Evolutionary conservation across 192 early-diverging fungal genomes (phyloP), one percentile per base, ranked within the genome.

Genomic region (Chytriomyces hyalinus): DNA sequence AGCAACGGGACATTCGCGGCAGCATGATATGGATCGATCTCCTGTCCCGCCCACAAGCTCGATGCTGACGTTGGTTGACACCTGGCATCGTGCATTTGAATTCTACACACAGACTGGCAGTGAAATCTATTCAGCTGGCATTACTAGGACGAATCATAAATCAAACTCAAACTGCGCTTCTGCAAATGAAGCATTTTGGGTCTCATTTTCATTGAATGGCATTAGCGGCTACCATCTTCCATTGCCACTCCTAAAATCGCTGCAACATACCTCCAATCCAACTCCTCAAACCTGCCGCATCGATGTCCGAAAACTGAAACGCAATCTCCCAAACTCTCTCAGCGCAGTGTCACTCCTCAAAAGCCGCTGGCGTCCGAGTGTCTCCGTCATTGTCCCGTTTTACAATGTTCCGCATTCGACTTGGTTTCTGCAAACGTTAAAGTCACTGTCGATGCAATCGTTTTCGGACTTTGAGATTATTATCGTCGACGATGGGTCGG

Each of bases 381-480:
- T 82, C 7, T 72, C 67, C 24, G 80, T 82, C 36, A 77, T 82
- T 50, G 49, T 82, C 24, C 81, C 81, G 0, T 81, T 83, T 53
- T 82, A 77, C 51, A 81, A 81, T 28, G 69, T 82, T 13, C 67
- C 63, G 6, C 49, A 53, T 46, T 6, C 36, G 13, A 15, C 7
- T 24, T 82, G 81, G 81, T 75, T 81, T 60, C 65, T 61, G 4
- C 75, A 82, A 8, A 71, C 81, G 17, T 28, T 82, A 10, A 46
- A 71, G 43, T 71, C 65, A 36, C 47, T 82, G 17, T 8, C 22
- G 7, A 43, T 43, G 46, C 81, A 82, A 59, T 59, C 64, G 6
- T 65, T 82, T 20, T 51, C 26, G 6, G 81, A 82, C 57, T 82
- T 82, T 79, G 79, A 82, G 57, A 72, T 82, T 44, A 80, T 80